Base-by-base conservation (phyloP, 306 rosid genomes). In the Prunus mume region DNA sequence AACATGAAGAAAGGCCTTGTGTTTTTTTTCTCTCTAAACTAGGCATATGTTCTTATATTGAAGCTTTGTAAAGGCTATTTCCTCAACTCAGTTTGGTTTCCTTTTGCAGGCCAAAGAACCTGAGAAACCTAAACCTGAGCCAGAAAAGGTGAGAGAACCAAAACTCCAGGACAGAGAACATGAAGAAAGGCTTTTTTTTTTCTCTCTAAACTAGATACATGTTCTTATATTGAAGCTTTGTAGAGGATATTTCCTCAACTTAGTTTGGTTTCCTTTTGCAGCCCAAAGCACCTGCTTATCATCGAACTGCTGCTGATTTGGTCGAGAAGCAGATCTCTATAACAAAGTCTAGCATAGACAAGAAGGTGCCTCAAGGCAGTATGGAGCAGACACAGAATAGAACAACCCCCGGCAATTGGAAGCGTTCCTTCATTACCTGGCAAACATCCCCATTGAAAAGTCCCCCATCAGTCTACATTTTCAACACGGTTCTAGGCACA, bases 61-160 rank as follows among this genome's bases (percentile, higher is more conserved):
- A 74, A 41, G 68, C 12, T 46, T 11, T 57, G 24, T 38, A 56
- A 65, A 72, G 22, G 32, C 55, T 9, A 62, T 54, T 54, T 25
- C 34, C 80, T 13, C 22, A 68, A 70, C 78, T 78, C 34, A 62
- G 43, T 76, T 22, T 68, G 57, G 61, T 81, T 72, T 71, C 38
- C 49, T 52, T 77, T 24, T 83, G 79, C 93, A 86, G 96, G 76
- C 57, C 9, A 57, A 57, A 77, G 78, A 34, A 66, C 76, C 54
- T 72, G 49, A 17, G 18, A 28, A 28, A 28, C 32, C 32, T 28
- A 28, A 28, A 28, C 32, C 32, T 28, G 32, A 0, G 65, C 71
- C 38, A 71, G 65, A 12, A 32, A 10, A 27, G 45, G 30, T 25
- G 19, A 62, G 49, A 45, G 12, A 45, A 45, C 49, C 9, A 45